Conservation (phyloP, 129 eudicot genomes). For the Flaveria bidentis region DNA sequence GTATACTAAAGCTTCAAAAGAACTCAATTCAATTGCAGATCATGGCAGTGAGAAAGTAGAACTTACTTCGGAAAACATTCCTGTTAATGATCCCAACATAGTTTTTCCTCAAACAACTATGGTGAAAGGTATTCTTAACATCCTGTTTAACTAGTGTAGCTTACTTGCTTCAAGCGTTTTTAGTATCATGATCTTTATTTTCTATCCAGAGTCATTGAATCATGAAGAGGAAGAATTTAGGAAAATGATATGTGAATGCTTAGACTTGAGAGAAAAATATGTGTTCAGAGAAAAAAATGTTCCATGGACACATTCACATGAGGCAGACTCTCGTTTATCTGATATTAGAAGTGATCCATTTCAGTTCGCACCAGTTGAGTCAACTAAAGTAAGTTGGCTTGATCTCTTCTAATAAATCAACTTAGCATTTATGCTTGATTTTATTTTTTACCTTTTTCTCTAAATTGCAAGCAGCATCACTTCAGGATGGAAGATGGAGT, state of each 20-base stretch:
- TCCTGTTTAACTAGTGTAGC: conserved; percentile 18
- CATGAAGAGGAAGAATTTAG: conserved; percentile 88
- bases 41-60: conserved; percentile 44
- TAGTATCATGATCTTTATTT: conserved; percentile 5
- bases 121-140: conserved; percentile 57
- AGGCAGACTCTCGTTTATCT: conserved; percentile 42
- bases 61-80: conserved; percentile 27
- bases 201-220: conserved; percentile 56
- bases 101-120: conserved; percentile 49
- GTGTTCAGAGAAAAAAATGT: conserved; percentile 74
- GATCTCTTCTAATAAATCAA: neutral
- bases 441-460: conserved; percentile 5
- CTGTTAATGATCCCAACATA: conserved; percentile 42
- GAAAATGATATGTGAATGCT: conserved; percentile 83
- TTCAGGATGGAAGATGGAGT: conserved; percentile 79
- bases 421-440: conserved; percentile 1
- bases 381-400: conserved; percentile 65
- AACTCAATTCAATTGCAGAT: conserved; percentile 38
- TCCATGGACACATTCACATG: conserved; percentile 65
- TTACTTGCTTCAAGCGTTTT: conserved; percentile 20
- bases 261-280: conserved; percentile 78
- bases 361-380: conserved; percentile 71
- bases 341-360: conserved; percentile 56
- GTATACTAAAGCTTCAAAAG: conserved; percentile 30
- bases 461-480: conserved; percentile 52